A percentile compares a stretch with the other conserved stretches of the same genome.
Conservation (phyloP, 441 rosid species). For the Codiaeum variegatum region DNA sequence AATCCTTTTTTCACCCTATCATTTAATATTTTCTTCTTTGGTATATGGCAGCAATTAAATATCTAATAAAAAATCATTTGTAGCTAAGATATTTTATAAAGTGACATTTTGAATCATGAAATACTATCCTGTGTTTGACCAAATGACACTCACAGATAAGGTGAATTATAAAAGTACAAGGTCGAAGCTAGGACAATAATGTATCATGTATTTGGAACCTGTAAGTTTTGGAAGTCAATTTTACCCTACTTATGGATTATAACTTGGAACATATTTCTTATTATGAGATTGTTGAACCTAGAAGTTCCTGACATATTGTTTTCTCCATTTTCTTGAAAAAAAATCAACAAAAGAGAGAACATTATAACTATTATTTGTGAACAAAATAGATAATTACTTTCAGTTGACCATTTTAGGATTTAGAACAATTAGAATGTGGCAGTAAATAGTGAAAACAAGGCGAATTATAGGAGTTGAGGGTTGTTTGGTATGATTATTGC, state of each 20-base stretch:
- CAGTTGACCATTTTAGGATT: no score
- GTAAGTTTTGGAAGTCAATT: conserved; percentile 36
- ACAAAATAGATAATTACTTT: no score
- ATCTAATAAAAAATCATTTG: neutral
- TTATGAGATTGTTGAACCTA: conserved; percentile 5
- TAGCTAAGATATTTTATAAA: neutral
- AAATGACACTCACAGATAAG: conserved; percentile 3
- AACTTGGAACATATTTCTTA: neutral
- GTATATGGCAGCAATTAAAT: neutral
- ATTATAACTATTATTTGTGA: conserved; percentile 58
- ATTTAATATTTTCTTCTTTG: neutral
- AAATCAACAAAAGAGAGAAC: conserved; percentile 80
- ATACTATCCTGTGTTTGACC: neutral
- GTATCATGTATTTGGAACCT: conserved; percentile 86
- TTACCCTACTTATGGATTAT: neutral
- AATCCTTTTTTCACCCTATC: conserved; percentile 3
- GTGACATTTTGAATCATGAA: neutral
- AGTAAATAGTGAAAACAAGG: no score
- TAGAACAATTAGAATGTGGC: no score
- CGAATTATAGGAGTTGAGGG: no score
- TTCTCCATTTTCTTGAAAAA: neutral
- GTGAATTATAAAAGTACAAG: no score
- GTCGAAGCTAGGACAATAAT: conserved; percentile 62
- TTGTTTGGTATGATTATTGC: no score
- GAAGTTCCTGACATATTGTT: neutral